A percentile compares a stretch with the other conserved stretches of the same genome.
These are phyloP conservation scores for Protea cynaroides DNA, from an alignment of 164 flowering plant genomes.

Conservation along the genomic window DNA sequence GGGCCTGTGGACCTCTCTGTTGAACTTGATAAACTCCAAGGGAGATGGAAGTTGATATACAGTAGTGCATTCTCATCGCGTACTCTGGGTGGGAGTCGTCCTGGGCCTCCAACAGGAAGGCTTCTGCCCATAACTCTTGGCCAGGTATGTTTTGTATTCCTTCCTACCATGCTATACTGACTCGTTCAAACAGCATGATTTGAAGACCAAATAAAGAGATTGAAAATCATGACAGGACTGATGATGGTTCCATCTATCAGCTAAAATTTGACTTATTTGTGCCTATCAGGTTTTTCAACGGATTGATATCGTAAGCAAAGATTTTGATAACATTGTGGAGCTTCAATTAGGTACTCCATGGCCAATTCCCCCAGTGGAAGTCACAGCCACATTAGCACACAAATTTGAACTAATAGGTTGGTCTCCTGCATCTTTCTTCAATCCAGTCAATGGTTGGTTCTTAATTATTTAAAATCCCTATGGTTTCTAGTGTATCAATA, in stretches of 20 bases:
- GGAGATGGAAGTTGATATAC: constrained; percentile 85
- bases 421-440: constrained; percentile 10
- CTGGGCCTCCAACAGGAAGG: constrained; percentile 91
- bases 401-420: constrained; percentile 87
- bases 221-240: neutral
- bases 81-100: constrained; percentile 94
- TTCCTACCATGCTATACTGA: no score
- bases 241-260: neutral
- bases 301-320: constrained; percentile 81
- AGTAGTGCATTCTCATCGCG: constrained; percentile 95
- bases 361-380: constrained; percentile 83
- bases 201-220: neutral
- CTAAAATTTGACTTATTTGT: neutral
- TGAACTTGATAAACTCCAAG: constrained; percentile 77
- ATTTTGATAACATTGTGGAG: constrained; percentile 93
- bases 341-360: constrained; percentile 88
- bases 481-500: no score
- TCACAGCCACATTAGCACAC: constrained; percentile 89
- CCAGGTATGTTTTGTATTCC: constrained; percentile 48
- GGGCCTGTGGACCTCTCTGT: constrained; percentile 68
- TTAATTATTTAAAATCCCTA: neutral
- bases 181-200: neutral
- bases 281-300: constrained; percentile 79
- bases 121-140: constrained; percentile 90
- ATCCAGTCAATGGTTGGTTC: neutral